Percentiles rank a stretch among this genome's conserved stretches.
These are phyloP conservation scores for Suillus luteus DNA, from an alignment of 768 basidiomycete species.

Conservation along the genomic window DNA sequence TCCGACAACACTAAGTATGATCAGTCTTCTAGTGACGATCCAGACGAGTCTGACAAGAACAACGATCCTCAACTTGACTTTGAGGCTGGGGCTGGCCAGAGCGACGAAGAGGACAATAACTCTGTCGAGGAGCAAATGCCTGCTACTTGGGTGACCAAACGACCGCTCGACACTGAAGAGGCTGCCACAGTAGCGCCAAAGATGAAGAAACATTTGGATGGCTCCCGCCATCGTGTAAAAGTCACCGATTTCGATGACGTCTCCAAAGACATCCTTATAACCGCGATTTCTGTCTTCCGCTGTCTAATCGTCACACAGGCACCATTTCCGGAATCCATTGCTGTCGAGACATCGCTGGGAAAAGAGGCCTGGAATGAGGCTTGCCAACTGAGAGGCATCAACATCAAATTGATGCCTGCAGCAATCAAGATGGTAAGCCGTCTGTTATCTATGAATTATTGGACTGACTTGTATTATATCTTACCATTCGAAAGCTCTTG, in stretches of 20 bases:
- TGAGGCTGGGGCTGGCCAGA: not conserved
- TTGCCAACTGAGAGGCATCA: not conserved
- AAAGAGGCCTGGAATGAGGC: not conserved
- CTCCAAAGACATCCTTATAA: constrained; percentile 1
- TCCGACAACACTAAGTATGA: not conserved
- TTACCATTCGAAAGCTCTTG: not conserved
- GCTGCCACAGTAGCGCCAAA: not conserved
- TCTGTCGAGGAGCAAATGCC: not conserved
- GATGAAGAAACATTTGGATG: not conserved
- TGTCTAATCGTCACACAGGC: not conserved
- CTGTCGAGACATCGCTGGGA: not conserved
- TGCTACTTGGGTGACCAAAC: not conserved
- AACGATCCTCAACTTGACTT: not conserved
- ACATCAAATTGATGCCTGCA: not conserved
- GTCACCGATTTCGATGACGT: not conserved
- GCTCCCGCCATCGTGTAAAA: not conserved
- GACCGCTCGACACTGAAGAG: not conserved
- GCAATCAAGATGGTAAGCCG: not conserved
- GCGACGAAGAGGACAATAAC: not conserved
- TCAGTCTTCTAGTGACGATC: not conserved
- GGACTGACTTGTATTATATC: not conserved
- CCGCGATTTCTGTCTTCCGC: not conserved
- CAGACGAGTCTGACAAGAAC: not conserved
- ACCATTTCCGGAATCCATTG: not conserved
- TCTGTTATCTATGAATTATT: not conserved